These are phyloP conservation scores for Bisporella sp. DNA, from an alignment of 2,329 filamentous ascomycete species.

Conservation along the genomic window DNA sequence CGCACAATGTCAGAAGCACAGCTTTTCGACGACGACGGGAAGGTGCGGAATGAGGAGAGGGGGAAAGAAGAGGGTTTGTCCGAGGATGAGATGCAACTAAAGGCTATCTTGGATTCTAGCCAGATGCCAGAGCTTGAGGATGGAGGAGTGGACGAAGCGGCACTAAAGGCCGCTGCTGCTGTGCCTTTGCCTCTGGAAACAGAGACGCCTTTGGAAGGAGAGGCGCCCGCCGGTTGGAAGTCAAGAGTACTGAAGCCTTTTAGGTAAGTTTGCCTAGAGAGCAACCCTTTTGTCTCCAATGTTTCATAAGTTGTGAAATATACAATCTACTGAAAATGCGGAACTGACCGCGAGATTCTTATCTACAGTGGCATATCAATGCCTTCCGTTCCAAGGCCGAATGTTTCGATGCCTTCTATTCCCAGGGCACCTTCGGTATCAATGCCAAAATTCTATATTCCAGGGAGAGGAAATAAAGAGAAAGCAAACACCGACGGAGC, in stretches of 20 bases:
- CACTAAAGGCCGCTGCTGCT: slow-evolving; percentile 12
- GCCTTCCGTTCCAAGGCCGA: background rate
- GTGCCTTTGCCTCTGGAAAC: slow-evolving; percentile 17
- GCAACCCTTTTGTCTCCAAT: too few relatives aligned
- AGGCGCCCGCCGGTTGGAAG: background rate
- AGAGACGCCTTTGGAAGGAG: slow-evolving; percentile 4
- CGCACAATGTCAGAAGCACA: slow-evolving; percentile 12
- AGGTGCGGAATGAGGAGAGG: slow-evolving; percentile 4
- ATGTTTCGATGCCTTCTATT: background rate
- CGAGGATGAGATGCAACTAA: slow-evolving; percentile 17
- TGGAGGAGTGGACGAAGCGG: slow-evolving; percentile 16
- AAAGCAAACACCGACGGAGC: background rate
- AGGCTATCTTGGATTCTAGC: slow-evolving; percentile 15
- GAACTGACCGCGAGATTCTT: too few relatives aligned
- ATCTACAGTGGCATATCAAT: background rate
- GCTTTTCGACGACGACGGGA: slow-evolving; percentile 20
- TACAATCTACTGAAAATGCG: too few relatives aligned
- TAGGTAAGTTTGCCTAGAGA: too few relatives aligned
- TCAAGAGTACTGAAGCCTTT: slow-evolving; percentile 1
- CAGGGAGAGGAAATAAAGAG: background rate
- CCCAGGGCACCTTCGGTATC: background rate
- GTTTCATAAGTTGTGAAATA: too few relatives aligned
- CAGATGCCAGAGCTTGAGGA: slow-evolving; percentile 16
- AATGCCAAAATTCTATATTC: background rate
- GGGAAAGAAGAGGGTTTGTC: background rate